Conservation (phyloP, 495 filamentous ascomycete species). For the Aspergillus nidulans region DNA sequence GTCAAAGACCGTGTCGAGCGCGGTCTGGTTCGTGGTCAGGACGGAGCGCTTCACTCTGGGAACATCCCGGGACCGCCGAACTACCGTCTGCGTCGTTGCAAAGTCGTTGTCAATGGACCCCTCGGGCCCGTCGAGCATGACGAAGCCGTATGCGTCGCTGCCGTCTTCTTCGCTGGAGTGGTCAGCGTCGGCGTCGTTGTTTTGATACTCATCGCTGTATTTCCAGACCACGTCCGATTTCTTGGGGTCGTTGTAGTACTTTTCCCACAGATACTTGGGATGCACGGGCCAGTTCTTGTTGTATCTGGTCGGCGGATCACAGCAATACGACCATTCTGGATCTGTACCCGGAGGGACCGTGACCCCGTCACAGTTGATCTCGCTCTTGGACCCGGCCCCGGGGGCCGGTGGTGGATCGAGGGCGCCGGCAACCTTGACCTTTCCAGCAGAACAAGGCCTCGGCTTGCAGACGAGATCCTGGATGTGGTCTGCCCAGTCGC, state of each 20-base stretch:
- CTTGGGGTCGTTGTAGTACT: slow-evolving; percentile 19
- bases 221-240: slow-evolving; percentile 6
- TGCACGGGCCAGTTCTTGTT: slow-evolving; percentile 29
- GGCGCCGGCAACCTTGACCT: slow-evolving; percentile 9
- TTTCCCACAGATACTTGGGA: slow-evolving; percentile 23
- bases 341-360: not conserved
- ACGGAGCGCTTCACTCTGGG: slow-evolving; percentile 19
- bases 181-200: slow-evolving; percentile 13
- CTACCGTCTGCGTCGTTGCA: slow-evolving; percentile 16
- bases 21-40: slow-evolving; percentile 25
- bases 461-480: not conserved
- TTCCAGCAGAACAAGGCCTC: not conserved
- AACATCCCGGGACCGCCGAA: slow-evolving; percentile 6
- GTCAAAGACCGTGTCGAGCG: slow-evolving; percentile 25
- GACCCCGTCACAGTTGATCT: not conserved
- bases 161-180: slow-evolving; percentile 21
- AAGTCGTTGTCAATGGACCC: slow-evolving; percentile 29
- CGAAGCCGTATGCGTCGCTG: slow-evolving; percentile 30
- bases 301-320: slow-evolving; percentile 21
- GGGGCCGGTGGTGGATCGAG: slow-evolving; percentile 2
- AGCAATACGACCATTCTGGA: slow-evolving; percentile 16
- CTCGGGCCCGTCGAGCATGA: slow-evolving; percentile 31
- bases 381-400: not conserved
- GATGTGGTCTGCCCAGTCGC: not conserved
- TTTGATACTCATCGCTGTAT: slow-evolving; percentile 7